Evolutionary conservation across 2,329 filamentous ascomycete genomes (phyloP), one percentile per base, ranked within the genome.

Genomic region (Chalara sp.): DNA sequence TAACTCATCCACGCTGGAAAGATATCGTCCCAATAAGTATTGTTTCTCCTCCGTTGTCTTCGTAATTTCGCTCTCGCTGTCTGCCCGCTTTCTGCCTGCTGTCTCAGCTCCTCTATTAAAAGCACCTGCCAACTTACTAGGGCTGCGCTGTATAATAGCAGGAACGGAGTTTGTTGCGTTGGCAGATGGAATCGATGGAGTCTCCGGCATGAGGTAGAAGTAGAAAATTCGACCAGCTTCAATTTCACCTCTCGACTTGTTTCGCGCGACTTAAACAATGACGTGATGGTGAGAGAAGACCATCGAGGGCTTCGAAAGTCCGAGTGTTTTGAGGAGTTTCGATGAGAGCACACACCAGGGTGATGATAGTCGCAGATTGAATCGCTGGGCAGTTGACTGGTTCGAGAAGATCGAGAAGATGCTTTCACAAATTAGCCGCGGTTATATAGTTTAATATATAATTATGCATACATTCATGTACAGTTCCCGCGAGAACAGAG

Each of bases 151-250:
- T 54, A 83, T 68, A 63, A 83, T 74, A 29, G 69, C 72, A 6
- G 76, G 72, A 6, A 76, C 63, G 2, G 73, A 74, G 52, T 70
- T 68, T 46, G 68, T 70, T 47, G 68, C 66, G 21, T 68, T 71
- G 54, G 76, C 72, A 55, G 70, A 70, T 5, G 79, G 76, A 55
- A 78, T 76, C 21, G 77, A 72, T 43, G 78, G 83, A 0, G 80
- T 81, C 71, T 99, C 93, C 47, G 92, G 91, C 86, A 97, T 96
- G 60, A 99, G 84, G 69, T 97, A 99, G 70, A 97, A 97, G 75
- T 97, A 97, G 47, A 99, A 66, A 97, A 97, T 69, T 97, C 93
- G 60, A 96, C 85, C n/a, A 95, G 81, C 68, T 95, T 93, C 65
- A 96, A 80, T 73, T 96, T 96, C 58, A 97, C 91, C 61, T 92